Percentiles rank a stretch among this genome's conserved stretches.
phyloP scores from a whole-genome alignment of 2,329 filamentous ascomycete species.

The Clarireedia hainanense region DNA sequence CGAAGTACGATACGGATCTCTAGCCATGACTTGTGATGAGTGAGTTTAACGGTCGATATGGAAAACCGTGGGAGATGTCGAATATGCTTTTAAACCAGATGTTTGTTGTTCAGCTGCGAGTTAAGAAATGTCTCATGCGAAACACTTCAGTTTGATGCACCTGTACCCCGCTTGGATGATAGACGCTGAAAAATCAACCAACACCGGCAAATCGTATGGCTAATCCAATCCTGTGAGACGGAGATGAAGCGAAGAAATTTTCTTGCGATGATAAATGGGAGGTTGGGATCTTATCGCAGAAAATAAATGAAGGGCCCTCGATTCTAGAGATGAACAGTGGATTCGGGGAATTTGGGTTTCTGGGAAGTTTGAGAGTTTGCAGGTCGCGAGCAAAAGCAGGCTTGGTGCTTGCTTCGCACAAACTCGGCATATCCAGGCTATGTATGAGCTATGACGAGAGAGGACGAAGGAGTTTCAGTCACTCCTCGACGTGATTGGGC shows the following conservation, averaged over 20 bases:
- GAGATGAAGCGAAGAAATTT: not conserved
- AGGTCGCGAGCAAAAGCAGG: too few relatives aligned
- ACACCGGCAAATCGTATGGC: not conserved
- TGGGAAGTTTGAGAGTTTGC: not conserved
- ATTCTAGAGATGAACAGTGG: not conserved
- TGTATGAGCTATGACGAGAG: too few relatives aligned
- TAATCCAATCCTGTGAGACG: not conserved
- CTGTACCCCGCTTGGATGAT: constrained; percentile 1
- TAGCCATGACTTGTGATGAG: constrained; percentile 15
- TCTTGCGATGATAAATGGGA: not conserved
- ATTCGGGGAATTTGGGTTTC: not conserved
- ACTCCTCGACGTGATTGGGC: too few relatives aligned
- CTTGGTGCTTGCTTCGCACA: too few relatives aligned
- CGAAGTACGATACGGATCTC: constrained; percentile 28
- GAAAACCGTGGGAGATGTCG: not conserved
- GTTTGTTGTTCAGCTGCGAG: constrained; percentile 4
- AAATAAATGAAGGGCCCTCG: not conserved
- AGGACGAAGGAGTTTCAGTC: too few relatives aligned
- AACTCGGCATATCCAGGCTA: too few relatives aligned
- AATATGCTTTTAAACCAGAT: not conserved
- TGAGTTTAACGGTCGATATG: not conserved
- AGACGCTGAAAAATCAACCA: not conserved
- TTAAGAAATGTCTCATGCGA: not conserved
- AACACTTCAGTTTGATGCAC: not conserved
- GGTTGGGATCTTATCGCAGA: not conserved